Conservation (phyloP, 768 basidiomycete species). For the Rhodosporidiobolus sp. region DNA sequence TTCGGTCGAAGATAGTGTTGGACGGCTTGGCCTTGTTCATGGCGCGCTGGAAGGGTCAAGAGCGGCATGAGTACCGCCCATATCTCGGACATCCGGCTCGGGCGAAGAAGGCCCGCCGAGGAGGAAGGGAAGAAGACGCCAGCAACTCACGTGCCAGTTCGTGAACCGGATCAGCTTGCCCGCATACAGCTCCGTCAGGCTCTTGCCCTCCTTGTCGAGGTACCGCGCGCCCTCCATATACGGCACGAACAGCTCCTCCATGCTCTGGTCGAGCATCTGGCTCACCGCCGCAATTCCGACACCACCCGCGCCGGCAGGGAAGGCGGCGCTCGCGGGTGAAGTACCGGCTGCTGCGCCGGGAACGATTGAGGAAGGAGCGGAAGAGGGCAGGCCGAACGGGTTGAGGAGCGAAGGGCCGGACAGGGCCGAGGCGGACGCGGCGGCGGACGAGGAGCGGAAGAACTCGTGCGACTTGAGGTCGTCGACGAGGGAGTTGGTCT, state of each 20-base stretch:
- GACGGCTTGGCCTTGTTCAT: slow-evolving; percentile 58
- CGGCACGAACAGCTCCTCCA: slow-evolving; percentile 93
- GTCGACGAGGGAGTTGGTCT: slow-evolving; percentile 74
- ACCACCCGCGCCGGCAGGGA: slow-evolving; percentile 11
- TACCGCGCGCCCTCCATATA: slow-evolving; percentile 89
- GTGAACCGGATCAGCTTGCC: slow-evolving; percentile 69
- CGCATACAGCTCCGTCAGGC: slow-evolving; percentile 73
- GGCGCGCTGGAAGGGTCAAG: slow-evolving; percentile 47
- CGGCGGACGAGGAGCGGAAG: slow-evolving; percentile 53
- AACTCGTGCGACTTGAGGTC: slow-evolving; percentile 89
- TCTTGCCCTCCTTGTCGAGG: slow-evolving; percentile 84
- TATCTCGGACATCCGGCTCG: not conserved
- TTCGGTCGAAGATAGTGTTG: slow-evolving; percentile 72
- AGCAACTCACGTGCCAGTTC: slow-evolving; percentile 77
- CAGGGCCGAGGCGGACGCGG: slow-evolving; percentile 12
- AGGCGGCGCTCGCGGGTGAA: not conserved
- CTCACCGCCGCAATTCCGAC: slow-evolving; percentile 52
- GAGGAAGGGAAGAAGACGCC: not conserved
- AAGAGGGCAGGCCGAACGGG: slow-evolving; percentile 15
- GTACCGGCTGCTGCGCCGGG: slow-evolving; percentile 2
- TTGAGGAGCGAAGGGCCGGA: slow-evolving; percentile 16
- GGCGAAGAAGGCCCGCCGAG: not conserved
- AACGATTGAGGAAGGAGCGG: not conserved
- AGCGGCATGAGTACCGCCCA: no score
- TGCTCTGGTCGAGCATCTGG: slow-evolving; percentile 78